Evolutionary conservation across 768 basidiomycete genomes (phyloP).

Genomic region (Galerina marginata): DNA sequence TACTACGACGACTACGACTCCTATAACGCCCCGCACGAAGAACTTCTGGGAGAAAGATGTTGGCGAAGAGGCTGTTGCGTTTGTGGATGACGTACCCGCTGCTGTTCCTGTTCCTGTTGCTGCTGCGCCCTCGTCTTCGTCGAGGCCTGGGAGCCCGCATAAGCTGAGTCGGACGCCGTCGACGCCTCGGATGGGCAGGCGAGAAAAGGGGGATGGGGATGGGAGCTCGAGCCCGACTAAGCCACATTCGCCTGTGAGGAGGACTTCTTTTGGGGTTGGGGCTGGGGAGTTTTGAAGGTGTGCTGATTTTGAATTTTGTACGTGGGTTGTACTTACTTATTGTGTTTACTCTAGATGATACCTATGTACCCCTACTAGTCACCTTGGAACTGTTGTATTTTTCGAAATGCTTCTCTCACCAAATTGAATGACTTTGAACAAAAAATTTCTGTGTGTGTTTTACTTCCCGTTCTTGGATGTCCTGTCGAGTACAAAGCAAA

Average conservation of each 20-base stretch:
- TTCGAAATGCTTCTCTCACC: too few relatives aligned
- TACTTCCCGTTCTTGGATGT: too few relatives aligned
- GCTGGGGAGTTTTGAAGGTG: slow-evolving; percentile 13
- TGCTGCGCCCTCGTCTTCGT: neutral
- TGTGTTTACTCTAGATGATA: neutral
- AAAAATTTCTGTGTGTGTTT: too few relatives aligned
- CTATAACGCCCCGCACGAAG: slow-evolving; percentile 13
- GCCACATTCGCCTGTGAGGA: slow-evolving; percentile 18
- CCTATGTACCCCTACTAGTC: neutral
- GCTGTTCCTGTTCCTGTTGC: neutral
- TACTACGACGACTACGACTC: neutral
- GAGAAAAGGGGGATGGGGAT: neutral
- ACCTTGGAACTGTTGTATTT: neutral
- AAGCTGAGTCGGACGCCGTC: slow-evolving; percentile 16
- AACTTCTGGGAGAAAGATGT: slow-evolving; percentile 30
- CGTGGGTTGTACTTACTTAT: neutral
- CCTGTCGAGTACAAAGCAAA: too few relatives aligned
- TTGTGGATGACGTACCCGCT: slow-evolving; percentile 9
- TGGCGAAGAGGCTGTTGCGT: slow-evolving; percentile 13
- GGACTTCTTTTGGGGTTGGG: slow-evolving; percentile 9
- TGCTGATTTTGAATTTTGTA: neutral
- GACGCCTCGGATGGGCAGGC: slow-evolving; percentile 9
- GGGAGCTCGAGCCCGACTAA: slow-evolving; percentile 17
- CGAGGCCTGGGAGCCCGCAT: slow-evolving; percentile 4
- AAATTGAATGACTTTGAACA: too few relatives aligned